phyloP scores from a whole-genome alignment of 305 asterid genomes.

The Fraxinus baroniana region DNA sequence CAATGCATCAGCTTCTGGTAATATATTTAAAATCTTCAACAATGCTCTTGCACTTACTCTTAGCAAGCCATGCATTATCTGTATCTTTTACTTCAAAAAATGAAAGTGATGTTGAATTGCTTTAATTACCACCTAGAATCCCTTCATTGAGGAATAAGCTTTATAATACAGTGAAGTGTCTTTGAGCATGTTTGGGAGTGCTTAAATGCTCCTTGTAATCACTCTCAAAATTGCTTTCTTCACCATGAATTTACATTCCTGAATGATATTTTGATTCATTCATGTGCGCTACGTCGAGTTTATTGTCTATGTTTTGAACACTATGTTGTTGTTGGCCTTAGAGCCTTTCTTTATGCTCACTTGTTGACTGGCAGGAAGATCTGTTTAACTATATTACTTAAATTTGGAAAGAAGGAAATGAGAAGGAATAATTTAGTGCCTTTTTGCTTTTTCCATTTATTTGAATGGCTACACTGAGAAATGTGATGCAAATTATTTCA shows the following conservation, averaged over 20 bases:
- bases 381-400: background rate
- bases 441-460: background rate
- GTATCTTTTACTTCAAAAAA: background rate
- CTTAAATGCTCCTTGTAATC: background rate
- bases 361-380: background rate
- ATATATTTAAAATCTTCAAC: constrained; percentile 27
- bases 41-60: background rate
- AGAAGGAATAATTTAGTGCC: background rate
- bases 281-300: background rate
- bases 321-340: background rate
- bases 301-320: background rate
- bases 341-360: background rate
- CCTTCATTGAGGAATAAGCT: background rate
- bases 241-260: background rate
- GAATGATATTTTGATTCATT: background rate
- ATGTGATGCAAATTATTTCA: background rate
- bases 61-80: background rate
- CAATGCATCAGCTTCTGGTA: constrained; percentile 93
- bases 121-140: background rate
- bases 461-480: background rate
- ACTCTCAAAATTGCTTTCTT: background rate
- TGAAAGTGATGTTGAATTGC: background rate
- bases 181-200: background rate
- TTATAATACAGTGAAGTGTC: background rate
- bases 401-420: background rate